These are phyloP conservation scores for Podaxis carcinomalis DNA, from an alignment of 768 basidiomycete genomes.

Conservation along the genomic window DNA sequence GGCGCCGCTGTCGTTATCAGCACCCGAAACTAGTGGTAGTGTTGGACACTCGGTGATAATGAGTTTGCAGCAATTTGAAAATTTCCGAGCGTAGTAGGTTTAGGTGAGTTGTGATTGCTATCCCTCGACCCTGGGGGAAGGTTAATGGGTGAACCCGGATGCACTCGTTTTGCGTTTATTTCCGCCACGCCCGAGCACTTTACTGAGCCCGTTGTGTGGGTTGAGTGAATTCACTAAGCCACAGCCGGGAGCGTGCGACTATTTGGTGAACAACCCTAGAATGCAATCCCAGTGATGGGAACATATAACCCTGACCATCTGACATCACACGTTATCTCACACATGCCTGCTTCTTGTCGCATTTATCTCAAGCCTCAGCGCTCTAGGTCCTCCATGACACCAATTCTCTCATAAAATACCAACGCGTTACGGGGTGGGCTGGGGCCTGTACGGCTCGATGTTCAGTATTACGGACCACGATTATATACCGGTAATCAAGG, in stretches of 20 bases:
- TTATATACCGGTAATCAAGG: constrained; percentile 1
- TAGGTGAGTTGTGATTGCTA: neutral
- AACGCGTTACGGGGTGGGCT: neutral
- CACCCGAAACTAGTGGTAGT: too few relatives aligned
- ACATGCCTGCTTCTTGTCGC: neutral
- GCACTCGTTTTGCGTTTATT: neutral
- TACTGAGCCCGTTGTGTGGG: too few relatives aligned
- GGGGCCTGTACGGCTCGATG: neutral
- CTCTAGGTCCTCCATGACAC: neutral
- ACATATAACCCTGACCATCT: neutral
- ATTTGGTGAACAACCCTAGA: neutral
- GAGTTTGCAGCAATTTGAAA: too few relatives aligned
- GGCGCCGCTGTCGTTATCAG: neutral
- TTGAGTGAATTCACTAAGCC: too few relatives aligned
- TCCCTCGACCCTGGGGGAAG: neutral
- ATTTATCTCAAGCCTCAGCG: neutral
- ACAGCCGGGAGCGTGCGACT: neutral
- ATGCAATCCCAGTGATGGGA: neutral
- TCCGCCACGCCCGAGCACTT: too few relatives aligned
- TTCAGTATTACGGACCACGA: neutral
- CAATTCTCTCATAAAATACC: neutral
- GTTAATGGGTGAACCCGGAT: neutral
- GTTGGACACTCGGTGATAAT: too few relatives aligned
- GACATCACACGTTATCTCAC: neutral
- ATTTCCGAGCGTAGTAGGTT: neutral